Evolutionary conservation across 1,139 yeast genomes (phyloP), one percentile per base, ranked within the genome.

Genomic region (Magnusiomyces suaveolens): DNA sequence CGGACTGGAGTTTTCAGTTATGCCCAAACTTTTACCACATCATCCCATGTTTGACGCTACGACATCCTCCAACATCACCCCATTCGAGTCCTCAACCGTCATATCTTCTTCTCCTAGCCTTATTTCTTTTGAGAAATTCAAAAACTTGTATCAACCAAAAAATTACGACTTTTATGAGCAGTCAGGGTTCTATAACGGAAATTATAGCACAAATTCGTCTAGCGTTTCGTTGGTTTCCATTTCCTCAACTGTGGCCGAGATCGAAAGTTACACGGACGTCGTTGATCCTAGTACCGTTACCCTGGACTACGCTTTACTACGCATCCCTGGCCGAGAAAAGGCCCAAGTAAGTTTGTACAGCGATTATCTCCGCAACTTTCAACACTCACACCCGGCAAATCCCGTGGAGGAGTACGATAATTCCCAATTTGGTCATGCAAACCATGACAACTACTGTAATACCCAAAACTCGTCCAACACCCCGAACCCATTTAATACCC

Each of bases 271-370:
- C 20, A 47, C 47, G 39, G 50, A n/a, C 18, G 21, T 26, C 6
- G 63, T 74, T 51, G 72, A 72, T 53, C 75, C 75, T 1, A 67
- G 66, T 32, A 62, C 67, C n/a, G 66, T 69, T 29, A 50, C 64
- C 1, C 57, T 73, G 46, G 77, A 75, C 59, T 38, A 38, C 20
- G 62, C 62, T 73, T 44, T 77, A 75, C 60, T 38, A 38, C n/a
- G 62, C 62, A 12, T 60, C 70, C 69, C 70, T 4, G 71, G 66
- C 6, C 65, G 67, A 41, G 52, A 56, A 3, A 59, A 66, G 10
- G 64, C 66, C 46, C 79, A 75, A 59, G 55, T 72, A 21, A 67
- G 61, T 12, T 62, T 74, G 36, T 69, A 72, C 57, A 58, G 63
- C 53, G 76, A 75, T 56, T 75, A 75, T 59, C 57, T 65, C 60